Percentiles rank a stretch among this genome's conserved stretches.
These are phyloP conservation scores for Arabidopsis suecica DNA, from an alignment of 345 rosid species.

Conservation along the genomic window DNA sequence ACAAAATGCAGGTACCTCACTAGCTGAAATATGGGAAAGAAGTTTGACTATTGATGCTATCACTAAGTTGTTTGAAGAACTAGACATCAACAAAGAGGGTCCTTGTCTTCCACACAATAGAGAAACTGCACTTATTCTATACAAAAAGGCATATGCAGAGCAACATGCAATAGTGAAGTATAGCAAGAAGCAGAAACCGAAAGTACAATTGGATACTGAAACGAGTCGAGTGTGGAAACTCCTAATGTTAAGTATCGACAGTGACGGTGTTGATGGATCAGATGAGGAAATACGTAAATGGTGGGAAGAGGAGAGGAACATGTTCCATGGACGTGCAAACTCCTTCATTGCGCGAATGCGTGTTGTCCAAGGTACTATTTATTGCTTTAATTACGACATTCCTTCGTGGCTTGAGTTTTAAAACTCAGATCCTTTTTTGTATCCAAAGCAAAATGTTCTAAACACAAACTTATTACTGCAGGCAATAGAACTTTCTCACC, in stretches of 20 bases:
- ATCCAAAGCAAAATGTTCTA: neutral
- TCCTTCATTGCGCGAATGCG: slow-evolving; percentile 89
- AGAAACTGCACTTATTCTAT: slow-evolving; percentile 62
- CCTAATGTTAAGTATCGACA: slow-evolving; percentile 59
- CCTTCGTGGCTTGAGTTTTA: neutral
- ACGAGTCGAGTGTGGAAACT: slow-evolving; percentile 81
- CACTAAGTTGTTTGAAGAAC: slow-evolving; percentile 47
- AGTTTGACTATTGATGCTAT: slow-evolving; percentile 48
- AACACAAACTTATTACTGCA: slow-evolving; percentile 40
- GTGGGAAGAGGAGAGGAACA: slow-evolving; percentile 79
- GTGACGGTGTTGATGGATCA: slow-evolving; percentile 72
- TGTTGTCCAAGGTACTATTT: slow-evolving; percentile 80
- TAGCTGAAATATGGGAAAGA: slow-evolving; percentile 44
- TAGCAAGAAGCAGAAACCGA: slow-evolving; percentile 53
- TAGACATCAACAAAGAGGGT: slow-evolving; percentile 54
- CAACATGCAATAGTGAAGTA: slow-evolving; percentile 45
- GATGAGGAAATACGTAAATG: slow-evolving; percentile 60
- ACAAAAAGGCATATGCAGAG: slow-evolving; percentile 38
- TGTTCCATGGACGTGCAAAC: slow-evolving; percentile 67
- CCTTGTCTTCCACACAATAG: slow-evolving; percentile 21
- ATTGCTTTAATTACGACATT: neutral
- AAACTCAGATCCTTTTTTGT: neutral
- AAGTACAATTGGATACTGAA: slow-evolving; percentile 77
- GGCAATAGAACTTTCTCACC: slow-evolving; percentile 90
- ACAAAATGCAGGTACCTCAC: slow-evolving; percentile 52